Conservation (phyloP, 2,329 filamentous ascomycete species). For the Calonectria leucothoes region DNA sequence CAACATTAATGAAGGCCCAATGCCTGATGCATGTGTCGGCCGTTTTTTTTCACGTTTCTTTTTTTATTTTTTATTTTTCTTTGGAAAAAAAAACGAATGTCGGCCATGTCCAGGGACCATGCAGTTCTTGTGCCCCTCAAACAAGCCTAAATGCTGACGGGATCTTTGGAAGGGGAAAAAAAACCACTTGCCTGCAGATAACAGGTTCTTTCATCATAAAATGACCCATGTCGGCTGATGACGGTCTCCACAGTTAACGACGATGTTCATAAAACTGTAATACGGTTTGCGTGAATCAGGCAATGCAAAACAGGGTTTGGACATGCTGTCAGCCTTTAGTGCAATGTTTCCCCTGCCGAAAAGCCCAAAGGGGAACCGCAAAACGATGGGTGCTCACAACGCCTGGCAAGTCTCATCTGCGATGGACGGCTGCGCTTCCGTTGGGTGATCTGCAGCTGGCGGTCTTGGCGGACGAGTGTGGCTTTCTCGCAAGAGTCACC, state of each 20-base stretch:
- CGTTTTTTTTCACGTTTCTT: not conserved
- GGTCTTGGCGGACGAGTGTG: not conserved
- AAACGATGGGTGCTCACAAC: not conserved
- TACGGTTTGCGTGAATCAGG: not conserved
- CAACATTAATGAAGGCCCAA: slow-evolving; percentile 2
- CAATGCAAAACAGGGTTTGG: not conserved
- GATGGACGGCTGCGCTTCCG: not conserved
- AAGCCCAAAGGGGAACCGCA: not conserved
- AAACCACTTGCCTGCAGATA: not conserved
- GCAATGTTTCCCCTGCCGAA: not conserved
- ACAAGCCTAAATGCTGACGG: not conserved
- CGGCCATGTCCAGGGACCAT: not conserved
- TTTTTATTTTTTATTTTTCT: not conserved
- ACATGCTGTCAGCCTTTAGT: not conserved
- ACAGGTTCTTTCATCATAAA: not conserved
- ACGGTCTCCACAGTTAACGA: not conserved
- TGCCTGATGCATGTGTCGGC: not conserved
- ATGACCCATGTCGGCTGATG: not conserved
- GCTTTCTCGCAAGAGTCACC: not conserved
- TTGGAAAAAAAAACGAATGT: not conserved
- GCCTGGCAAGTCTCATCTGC: not conserved
- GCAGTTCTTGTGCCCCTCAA: not conserved
- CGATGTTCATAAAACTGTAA: slow-evolving; percentile 1
- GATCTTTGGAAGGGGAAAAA: not conserved
- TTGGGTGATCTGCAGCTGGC: slow-evolving; percentile 3